Evolutionary conservation across 805 yeast genomes (phyloP).

Genomic region (Limtongozyma cylindracea): DNA sequence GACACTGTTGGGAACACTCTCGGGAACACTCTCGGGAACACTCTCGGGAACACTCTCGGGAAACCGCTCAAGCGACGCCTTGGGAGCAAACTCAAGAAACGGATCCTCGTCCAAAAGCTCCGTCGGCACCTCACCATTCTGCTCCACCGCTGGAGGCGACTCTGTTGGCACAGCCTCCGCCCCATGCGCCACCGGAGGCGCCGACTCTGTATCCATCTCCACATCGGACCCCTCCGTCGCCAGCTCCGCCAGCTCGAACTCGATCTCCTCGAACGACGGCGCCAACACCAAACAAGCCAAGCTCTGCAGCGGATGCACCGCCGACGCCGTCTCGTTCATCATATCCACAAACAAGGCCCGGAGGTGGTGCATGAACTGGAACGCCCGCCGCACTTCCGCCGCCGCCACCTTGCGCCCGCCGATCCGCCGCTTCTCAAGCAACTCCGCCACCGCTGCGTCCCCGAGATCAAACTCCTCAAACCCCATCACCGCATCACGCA

Average conservation of each 20-base stretch:
- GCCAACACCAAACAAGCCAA: too few species aligned
- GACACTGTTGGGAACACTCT: too few species aligned
- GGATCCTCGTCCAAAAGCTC: too few species aligned
- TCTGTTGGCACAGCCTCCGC: conserved; percentile 63
- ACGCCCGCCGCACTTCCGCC: conserved; percentile 59
- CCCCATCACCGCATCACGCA: conserved; percentile 35
- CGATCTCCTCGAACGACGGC: background rate
- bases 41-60: too few species aligned
- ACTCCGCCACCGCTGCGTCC: too few species aligned
- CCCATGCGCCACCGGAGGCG: too few species aligned
- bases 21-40: too few species aligned
- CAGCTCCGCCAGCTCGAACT: background rate
- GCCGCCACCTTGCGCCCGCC: conserved; percentile 72
- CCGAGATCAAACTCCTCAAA: conserved; percentile 16
- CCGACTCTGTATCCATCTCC: too few species aligned
- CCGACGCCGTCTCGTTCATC: too few species aligned
- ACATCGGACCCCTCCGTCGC: background rate
- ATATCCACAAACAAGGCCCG: conserved; percentile 43
- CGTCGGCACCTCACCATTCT: conserved; percentile 66
- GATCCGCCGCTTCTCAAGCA: conserved; percentile 24
- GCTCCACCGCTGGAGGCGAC: conserved; percentile 38
- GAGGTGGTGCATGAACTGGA: conserved; percentile 55
- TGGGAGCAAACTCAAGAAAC: too few species aligned
- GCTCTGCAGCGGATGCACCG: too few species aligned
- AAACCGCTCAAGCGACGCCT: conserved; percentile 37